Conservation (phyloP, 352 stramenopile species). For the Poterioochromonas sp. region DNA sequence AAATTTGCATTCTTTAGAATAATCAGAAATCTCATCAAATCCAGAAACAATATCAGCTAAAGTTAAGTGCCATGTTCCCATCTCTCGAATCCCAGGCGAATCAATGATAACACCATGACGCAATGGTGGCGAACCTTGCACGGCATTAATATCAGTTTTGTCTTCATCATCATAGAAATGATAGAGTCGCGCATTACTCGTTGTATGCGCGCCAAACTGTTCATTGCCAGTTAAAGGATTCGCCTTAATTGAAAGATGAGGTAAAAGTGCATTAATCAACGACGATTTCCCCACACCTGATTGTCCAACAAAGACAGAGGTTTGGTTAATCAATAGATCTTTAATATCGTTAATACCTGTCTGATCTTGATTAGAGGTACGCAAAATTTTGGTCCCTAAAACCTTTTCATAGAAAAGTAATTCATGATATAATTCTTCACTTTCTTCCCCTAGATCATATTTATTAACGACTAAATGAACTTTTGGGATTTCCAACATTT, state of each 20-base stretch:
- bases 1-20: constrained; percentile 1
- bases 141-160: too few relatives aligned
- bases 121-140: too few relatives aligned
- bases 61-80: neutral
- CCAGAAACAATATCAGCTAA: neutral
- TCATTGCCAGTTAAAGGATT: neutral
- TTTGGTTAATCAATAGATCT: constrained; percentile 5
- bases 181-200: constrained; percentile 6
- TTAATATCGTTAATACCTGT: neutral
- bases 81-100: constrained; percentile 16
- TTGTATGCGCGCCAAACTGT: neutral
- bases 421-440: neutral
- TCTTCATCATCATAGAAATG: neutral
- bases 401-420: neutral
- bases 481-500: neutral
- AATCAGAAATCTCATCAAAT: neutral
- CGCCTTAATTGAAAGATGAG: neutral
- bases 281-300: constrained; percentile 29
- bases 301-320: constrained; percentile 25
- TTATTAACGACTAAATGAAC: constrained; percentile 5
- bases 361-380: neutral
- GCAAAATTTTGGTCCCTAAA: neutral
- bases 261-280: constrained; percentile 9
- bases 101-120: neutral
- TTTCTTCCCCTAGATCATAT: neutral